Conservation (phyloP, 495 filamentous ascomycete genomes). For the Arthonia radiata region DNA sequence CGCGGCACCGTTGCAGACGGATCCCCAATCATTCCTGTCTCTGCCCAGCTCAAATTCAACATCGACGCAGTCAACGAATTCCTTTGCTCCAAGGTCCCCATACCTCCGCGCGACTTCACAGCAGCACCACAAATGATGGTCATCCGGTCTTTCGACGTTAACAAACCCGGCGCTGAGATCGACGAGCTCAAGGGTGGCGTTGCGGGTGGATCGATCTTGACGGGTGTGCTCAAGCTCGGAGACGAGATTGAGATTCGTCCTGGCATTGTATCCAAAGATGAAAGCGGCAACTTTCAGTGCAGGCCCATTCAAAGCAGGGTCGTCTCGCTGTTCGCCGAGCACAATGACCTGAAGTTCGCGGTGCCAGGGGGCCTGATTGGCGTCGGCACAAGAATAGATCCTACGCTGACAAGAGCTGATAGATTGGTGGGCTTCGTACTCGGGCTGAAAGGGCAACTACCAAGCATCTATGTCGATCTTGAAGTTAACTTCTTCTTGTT, state of each 20-base stretch:
- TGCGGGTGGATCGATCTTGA: conserved; percentile 87
- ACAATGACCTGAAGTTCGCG: conserved; percentile 92
- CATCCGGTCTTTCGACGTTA: conserved; percentile 96
- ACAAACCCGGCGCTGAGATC: conserved; percentile 99
- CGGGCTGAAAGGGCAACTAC: conserved; percentile 71
- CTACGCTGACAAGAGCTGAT: conserved; percentile 92
- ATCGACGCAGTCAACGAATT: conserved; percentile 94
- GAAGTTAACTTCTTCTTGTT: conserved; percentile 99
- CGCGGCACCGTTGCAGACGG: conserved; percentile 89
- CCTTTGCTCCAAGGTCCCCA: conserved; percentile 77
- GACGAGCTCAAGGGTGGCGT: conserved; percentile 97
- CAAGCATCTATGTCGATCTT: conserved; percentile 87
- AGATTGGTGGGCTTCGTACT: conserved; percentile 96
- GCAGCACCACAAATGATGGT: conserved; percentile 91
- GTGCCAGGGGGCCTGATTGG: conserved; percentile 91
- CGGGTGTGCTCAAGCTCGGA: conserved; percentile 80
- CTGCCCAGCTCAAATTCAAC: conserved; percentile 97
- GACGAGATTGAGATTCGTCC: conserved; percentile 97
- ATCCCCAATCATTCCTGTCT: conserved; percentile 92
- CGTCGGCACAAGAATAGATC: conserved; percentile 91
- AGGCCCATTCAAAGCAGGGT: conserved; percentile 89
- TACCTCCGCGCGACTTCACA: conserved; percentile 71
- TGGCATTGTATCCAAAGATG: conserved; percentile 81
- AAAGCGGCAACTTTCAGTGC: conserved; percentile 84
- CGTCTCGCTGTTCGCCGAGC: conserved; percentile 84